Percentiles rank a stretch among this genome's conserved stretches.
Evolutionary conservation across 129 eudicot species (phyloP).

Genomic region (Smallanthus sonchifolius): DNA sequence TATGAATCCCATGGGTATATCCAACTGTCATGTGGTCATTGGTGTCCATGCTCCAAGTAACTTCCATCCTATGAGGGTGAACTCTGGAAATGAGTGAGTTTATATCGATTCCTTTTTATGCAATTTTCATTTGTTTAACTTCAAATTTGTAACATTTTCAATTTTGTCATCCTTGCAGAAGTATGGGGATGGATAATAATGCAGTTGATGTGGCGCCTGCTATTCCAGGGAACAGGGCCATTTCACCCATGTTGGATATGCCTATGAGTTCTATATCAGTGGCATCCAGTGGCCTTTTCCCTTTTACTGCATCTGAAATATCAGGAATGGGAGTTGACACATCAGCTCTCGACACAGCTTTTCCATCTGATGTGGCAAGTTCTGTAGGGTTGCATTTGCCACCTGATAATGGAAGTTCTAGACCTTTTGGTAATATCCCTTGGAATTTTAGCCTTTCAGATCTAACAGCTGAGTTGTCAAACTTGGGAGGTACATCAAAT

Average conservation of each 20-base stretch:
- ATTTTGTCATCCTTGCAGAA: constrained; percentile 31
- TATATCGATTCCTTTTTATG: background rate
- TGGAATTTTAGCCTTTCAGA: constrained; percentile 89
- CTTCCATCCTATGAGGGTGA: constrained; percentile 86
- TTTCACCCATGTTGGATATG: constrained; percentile 93
- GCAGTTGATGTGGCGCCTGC: constrained; percentile 56
- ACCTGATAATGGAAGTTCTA: constrained; percentile 60
- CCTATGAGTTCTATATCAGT: constrained; percentile 93
- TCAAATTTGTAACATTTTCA: background rate
- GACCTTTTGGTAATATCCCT: constrained; percentile 77
- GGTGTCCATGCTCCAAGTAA: constrained; percentile 94
- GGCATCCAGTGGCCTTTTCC: constrained; percentile 95
- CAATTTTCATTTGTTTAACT: constrained; percentile 22
- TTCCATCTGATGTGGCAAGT: constrained; percentile 80
- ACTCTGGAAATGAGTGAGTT: constrained; percentile 75
- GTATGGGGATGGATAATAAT: constrained; percentile 66
- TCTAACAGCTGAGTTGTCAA: constrained; percentile 75
- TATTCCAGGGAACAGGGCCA: constrained; percentile 61
- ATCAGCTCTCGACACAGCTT: constrained; percentile 72
- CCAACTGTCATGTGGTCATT: constrained; percentile 89
- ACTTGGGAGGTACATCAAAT: constrained; percentile 66
- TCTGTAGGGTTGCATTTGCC: constrained; percentile 78
- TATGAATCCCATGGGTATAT: constrained; percentile 79
- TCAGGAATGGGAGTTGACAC: constrained; percentile 86
- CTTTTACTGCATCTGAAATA: constrained; percentile 87